Conservation (phyloP, 2,329 filamentous ascomycete genomes). For the Ophiostoma himal-ulmi region DNA sequence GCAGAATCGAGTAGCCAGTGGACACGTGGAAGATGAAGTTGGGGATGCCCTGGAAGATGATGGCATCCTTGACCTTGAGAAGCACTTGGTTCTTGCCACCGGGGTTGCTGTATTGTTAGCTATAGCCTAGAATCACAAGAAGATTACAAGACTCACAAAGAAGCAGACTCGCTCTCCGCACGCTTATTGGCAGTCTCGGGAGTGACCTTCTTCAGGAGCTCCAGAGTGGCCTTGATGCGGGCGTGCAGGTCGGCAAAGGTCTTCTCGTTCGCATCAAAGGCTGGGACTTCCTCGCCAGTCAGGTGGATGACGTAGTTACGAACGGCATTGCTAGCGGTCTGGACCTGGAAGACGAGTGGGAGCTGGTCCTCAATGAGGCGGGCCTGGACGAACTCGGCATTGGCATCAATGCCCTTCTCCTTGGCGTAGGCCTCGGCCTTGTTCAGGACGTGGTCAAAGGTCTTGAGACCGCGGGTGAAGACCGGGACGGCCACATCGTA, state of each 20-base stretch:
- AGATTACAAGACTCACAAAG: conserved; percentile 2
- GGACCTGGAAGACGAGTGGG: conserved; percentile 36
- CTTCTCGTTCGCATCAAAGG: conserved; percentile 31
- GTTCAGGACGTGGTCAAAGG: conserved; percentile 31
- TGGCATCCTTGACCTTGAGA: conserved; percentile 34
- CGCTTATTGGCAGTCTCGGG: conserved; percentile 28
- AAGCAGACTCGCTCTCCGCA: conserved; percentile 25
- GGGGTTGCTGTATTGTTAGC: conserved; percentile 17
- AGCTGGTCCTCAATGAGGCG: conserved; percentile 35
- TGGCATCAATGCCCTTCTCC: conserved; percentile 29
- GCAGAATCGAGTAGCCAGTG: conserved; percentile 52
- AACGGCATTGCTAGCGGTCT: conserved; percentile 30
- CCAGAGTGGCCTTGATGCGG: conserved; percentile 30
- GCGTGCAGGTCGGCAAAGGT: conserved; percentile 34
- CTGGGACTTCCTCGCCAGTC: conserved; percentile 25
- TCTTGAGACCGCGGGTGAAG: conserved; percentile 28
- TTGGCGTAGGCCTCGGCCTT: conserved; percentile 32
- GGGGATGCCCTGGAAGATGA: conserved; percentile 43
- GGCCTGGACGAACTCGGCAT: conserved; percentile 27
- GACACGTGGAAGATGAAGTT: conserved; percentile 57
- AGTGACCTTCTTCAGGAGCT: conserved; percentile 31
- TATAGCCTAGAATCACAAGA: too few relatives aligned
- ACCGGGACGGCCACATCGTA: conserved; percentile 32
- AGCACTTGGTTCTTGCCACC: conserved; percentile 16
- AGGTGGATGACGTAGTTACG: conserved; percentile 30